phyloP scores from a whole-genome alignment of 1,284 basidiomycete species.

The Ceratobasidium theobromae region DNA sequence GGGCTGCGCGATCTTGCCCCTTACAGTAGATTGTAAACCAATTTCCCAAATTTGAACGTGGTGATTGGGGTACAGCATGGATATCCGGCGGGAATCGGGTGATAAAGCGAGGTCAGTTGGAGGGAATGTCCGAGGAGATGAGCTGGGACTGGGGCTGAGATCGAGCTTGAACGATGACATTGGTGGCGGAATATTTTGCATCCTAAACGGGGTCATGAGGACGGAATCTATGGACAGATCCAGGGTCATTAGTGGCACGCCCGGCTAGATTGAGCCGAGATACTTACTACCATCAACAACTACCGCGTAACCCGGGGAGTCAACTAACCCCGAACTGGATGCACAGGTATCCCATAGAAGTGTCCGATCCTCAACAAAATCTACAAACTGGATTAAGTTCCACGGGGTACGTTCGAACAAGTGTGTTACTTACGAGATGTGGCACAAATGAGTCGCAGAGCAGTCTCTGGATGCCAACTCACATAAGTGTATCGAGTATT shows the following conservation, averaged over 20 bases:
- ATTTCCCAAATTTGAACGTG: slow-evolving; percentile 68
- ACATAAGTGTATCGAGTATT: slow-evolving; percentile 63
- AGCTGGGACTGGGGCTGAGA: slow-evolving; percentile 40
- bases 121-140: slow-evolving; percentile 42
- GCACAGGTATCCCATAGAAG: slow-evolving; percentile 79
- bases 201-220: slow-evolving; percentile 88
- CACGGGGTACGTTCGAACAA: background rate
- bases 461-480: slow-evolving; percentile 85
- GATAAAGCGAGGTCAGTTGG: slow-evolving; percentile 73
- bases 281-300: slow-evolving; percentile 87
- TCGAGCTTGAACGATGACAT: slow-evolving; percentile 79
- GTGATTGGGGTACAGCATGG: slow-evolving; percentile 57
- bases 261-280: background rate
- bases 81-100: slow-evolving; percentile 58
- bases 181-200: slow-evolving; percentile 92
- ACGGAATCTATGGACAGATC: slow-evolving; percentile 55
- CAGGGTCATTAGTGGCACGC: background rate
- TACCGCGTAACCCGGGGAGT: slow-evolving; percentile 82
- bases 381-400: background rate
- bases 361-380: slow-evolving; percentile 58
- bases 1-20: slow-evolving; percentile 60
- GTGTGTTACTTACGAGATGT: slow-evolving; percentile 48
- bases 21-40: slow-evolving; percentile 61
- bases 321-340: slow-evolving; percentile 62
- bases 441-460: slow-evolving; percentile 68